A percentile compares a stretch with the other conserved stretches of the same genome.
Conservation (phyloP, 75 land plant species). For the Gnetum montanum region DNA sequence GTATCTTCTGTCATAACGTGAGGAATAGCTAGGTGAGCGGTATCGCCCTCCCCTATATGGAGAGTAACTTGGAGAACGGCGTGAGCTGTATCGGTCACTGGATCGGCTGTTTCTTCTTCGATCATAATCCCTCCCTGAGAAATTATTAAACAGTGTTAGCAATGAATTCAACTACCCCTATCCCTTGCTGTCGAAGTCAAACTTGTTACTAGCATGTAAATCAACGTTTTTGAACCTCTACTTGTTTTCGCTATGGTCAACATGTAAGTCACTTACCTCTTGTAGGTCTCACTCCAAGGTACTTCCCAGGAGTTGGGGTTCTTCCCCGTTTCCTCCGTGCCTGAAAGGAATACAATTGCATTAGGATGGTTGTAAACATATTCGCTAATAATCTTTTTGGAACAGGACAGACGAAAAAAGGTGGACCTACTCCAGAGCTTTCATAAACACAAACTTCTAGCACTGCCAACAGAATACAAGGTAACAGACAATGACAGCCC, state of each 20-base stretch:
- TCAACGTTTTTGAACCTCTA: background rate
- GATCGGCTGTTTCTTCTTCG: slow-evolving; percentile 14
- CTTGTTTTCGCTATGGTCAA: slow-evolving; percentile 3
- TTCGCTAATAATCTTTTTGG: no score
- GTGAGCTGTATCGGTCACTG: slow-evolving; percentile 21
- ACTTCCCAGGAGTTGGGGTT: slow-evolving; percentile 87
- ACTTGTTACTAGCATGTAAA: background rate
- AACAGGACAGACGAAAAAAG: no score
- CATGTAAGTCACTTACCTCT: slow-evolving; percentile 33
- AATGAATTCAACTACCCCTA: background rate
- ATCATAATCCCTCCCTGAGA: slow-evolving; percentile 17
- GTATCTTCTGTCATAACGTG: slow-evolving; percentile 4
- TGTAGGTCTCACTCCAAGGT: slow-evolving; percentile 46
- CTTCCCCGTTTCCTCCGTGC: slow-evolving; percentile 74
- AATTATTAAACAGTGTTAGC: no score
- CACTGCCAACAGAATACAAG: background rate
- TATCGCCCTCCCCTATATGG: slow-evolving; percentile 33
- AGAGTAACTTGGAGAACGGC: slow-evolving; percentile 52
- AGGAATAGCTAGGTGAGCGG: slow-evolving; percentile 26
- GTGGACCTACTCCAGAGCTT: no score
- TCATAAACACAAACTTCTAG: background rate
- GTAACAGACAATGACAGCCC: background rate
- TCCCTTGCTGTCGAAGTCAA: slow-evolving; percentile 5
- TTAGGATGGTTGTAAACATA: no score
- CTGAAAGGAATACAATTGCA: slow-evolving; percentile 20